A percentile compares a stretch with the other conserved stretches of the same genome.
Conservation (phyloP, 306 rosid genomes). For the Lablab purpureus region DNA sequence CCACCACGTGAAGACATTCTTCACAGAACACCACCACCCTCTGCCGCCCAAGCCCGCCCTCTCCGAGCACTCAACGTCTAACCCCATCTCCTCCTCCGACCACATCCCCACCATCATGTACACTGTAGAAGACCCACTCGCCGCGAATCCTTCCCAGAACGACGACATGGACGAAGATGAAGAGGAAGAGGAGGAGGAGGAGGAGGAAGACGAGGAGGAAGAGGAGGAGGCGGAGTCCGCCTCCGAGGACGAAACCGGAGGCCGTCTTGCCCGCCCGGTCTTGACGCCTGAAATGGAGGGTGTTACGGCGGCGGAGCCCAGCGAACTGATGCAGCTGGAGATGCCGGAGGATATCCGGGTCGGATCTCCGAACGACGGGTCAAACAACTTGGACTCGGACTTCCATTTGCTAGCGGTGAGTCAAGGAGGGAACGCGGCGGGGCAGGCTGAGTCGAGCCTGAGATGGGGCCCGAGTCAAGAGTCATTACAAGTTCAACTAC, state of each 20-base stretch:
- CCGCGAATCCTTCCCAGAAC: conserved; percentile 37
- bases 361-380: conserved; percentile 85
- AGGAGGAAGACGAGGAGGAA: conserved; percentile 15
- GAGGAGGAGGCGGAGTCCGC: conserved; percentile 54
- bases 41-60: conserved; percentile 80
- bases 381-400: conserved; percentile 78
- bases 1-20: conserved; percentile 78
- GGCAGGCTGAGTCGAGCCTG: conserved; percentile 48
- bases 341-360: conserved; percentile 84
- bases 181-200: conserved; percentile 50
- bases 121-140: conserved; percentile 46
- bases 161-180: conserved; percentile 54
- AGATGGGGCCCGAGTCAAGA: conserved; percentile 57
- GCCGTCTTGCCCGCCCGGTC: not conserved
- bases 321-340: conserved; percentile 86
- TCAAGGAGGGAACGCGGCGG: conserved; percentile 48
- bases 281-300: not conserved
- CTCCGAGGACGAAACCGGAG: conserved; percentile 62
- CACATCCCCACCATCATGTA: conserved; percentile 55
- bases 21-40: conserved; percentile 55
- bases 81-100: conserved; percentile 71
- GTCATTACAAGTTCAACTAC: conserved; percentile 52
- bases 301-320: conserved; percentile 50
- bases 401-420: conserved; percentile 64
- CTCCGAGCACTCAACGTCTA: conserved; percentile 91